phyloP scores from a whole-genome alignment of 2,329 filamentous ascomycete species.

The Fusarium brachygibbosum region DNA sequence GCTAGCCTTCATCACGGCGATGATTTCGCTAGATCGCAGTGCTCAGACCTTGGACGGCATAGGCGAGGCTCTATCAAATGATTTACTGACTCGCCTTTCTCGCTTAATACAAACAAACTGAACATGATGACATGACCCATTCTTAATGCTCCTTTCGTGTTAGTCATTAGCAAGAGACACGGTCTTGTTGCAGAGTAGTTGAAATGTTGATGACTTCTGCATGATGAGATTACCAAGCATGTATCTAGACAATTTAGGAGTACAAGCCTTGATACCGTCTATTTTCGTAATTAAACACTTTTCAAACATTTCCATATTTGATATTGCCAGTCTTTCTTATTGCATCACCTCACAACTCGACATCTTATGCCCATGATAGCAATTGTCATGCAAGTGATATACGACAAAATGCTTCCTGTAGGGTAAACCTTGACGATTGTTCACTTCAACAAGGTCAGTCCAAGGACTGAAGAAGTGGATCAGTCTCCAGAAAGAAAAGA shows the following conservation, averaged over 20 bases:
- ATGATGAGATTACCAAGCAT: neutral
- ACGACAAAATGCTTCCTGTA: neutral
- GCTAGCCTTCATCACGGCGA: neutral
- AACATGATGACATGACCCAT: neutral
- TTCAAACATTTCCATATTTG: fast-evolving
- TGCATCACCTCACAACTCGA: neutral
- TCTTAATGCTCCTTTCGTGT: neutral
- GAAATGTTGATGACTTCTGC: neutral
- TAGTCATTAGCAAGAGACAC: neutral
- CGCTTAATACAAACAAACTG: neutral
- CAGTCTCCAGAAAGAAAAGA: neutral
- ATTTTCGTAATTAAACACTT: neutral
- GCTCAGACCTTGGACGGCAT: constrained; percentile 3
- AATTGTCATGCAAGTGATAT: constrained; percentile 1
- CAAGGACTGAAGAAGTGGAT: neutral
- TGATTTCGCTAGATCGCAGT: constrained; percentile 1
- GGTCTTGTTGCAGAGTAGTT: neutral
- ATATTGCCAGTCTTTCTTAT: neutral
- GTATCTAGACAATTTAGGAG: neutral
- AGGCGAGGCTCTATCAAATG: neutral
- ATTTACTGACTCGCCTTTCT: constrained; percentile 2
- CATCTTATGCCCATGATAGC: neutral
- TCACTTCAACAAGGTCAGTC: neutral
- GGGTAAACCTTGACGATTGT: neutral
- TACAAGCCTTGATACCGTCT: neutral